Percentiles rank a stretch among this genome's conserved stretches.
phyloP scores from a whole-genome alignment of 305 asterid genomes.

The Striga hermonthica region DNA sequence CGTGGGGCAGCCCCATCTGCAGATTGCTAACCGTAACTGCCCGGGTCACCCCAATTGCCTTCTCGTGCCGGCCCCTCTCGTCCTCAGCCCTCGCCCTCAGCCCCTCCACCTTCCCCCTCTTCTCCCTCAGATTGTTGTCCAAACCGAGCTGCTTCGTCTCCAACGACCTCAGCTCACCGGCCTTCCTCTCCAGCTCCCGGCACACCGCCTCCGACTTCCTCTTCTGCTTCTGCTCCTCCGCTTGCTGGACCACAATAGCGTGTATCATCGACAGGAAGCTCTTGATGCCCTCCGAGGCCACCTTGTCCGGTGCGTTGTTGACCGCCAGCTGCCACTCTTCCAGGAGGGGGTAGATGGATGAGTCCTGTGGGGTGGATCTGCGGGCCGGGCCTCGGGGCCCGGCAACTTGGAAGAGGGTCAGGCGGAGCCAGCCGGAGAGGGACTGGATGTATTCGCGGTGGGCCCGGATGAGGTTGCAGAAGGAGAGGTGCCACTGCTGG shows the following conservation, averaged over 20 bases:
- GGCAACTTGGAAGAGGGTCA: constrained; percentile 73
- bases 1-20: constrained; percentile 90
- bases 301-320: constrained; percentile 85
- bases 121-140: constrained; percentile 45
- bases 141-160: constrained; percentile 66
- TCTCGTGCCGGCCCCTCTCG: constrained; percentile 86
- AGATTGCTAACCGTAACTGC: constrained; percentile 82
- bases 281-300: constrained; percentile 90
- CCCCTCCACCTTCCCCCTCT: constrained; percentile 63
- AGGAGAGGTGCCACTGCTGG: constrained; percentile 92
- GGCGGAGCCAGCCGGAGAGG: constrained; percentile 93
- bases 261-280: constrained; percentile 69
- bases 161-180: constrained; percentile 60
- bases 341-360: constrained; percentile 71
- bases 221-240: constrained; percentile 84
- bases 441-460: constrained; percentile 86
- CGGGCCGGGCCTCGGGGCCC: constrained; percentile 25
- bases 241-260: constrained; percentile 80
- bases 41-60: constrained; percentile 67
- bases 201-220: constrained; percentile 62
- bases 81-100: constrained; percentile 71
- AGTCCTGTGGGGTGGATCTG: constrained; percentile 57
- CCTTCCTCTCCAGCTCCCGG: constrained; percentile 84
- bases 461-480: constrained; percentile 81
- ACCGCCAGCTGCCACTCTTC: constrained; percentile 93